Evolutionary conservation across 768 basidiomycete genomes (phyloP), one percentile per base, ranked within the genome.

Genomic region (Boletus vermiculosoides): DNA sequence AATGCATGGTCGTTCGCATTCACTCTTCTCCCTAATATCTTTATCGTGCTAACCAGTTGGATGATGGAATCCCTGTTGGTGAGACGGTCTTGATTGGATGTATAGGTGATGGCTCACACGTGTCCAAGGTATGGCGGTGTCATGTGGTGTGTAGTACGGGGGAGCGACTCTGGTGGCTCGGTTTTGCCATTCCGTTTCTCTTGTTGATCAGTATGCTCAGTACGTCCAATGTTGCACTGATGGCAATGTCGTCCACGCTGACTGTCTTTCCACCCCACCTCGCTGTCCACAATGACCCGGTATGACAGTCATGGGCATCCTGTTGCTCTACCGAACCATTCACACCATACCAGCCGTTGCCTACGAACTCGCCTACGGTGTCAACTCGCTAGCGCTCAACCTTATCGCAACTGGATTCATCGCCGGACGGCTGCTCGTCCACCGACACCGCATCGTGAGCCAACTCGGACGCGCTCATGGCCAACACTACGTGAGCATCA

Each of bases 121-220:
- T 12, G 41, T 37, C 9, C 20, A 77, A 57, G 78, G 64, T 80
- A 31, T 80, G 78, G 78, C 68, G 78, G 20, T 80, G 79, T 59
- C 77, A 74, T 71, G 73, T 80, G 15, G 77, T 80, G 23, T 80
- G 78, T 76, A 66, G 69, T 37, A 71, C 72, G 3, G 73, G 72
- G 12, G 77, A 76, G 37, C 12, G 23, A 18, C 8, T 36, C 1
- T 56, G 70, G 16, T 73, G 75, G 7, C 71, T 73, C 57, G 47
- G 70, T 3, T 66, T 71, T 5, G 53, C 66, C 1, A 67, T 81
- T 45, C 79, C 80, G 11, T 57, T 65, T 0, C 20, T 78, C 7
- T 56, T 76, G 34, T 61, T 80, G 8, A 36, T 79, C 9, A 73
- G 61, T 1, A 78, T 80, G 18, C 76, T 79, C 42, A 73, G 79